Evolutionary conservation across 148 eudicot species (phyloP).

Genomic region (Chenopodium suecicum): DNA sequence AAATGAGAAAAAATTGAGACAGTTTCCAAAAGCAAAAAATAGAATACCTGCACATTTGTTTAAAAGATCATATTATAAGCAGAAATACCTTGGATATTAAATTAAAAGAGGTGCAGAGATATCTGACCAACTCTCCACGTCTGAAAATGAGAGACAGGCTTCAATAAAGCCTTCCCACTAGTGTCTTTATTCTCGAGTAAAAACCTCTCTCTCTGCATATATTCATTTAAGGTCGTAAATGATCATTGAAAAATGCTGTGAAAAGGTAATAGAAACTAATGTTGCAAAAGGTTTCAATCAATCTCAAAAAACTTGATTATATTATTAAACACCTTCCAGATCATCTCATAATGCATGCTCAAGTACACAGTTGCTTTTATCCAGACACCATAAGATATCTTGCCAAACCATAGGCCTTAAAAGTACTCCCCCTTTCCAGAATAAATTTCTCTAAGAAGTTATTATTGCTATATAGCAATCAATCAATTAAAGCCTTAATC

Average conservation of each 20-base stretch:
- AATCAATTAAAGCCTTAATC: too few species aligned
- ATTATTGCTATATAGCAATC: too few species aligned
- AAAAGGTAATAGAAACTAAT: background rate
- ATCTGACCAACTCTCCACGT: slow-evolving; percentile 91
- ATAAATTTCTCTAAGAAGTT: background rate
- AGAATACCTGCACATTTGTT: slow-evolving; percentile 62
- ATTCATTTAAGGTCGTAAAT: slow-evolving; percentile 14
- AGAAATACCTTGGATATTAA: slow-evolving; percentile 2
- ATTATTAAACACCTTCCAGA: background rate
- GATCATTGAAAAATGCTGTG: background rate
- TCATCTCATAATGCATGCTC: background rate
- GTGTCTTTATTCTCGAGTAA: slow-evolving; percentile 51
- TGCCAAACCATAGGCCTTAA: background rate
- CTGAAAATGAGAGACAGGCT: slow-evolving; percentile 85
- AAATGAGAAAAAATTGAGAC: slow-evolving; percentile 89
- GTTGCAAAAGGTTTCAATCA: background rate
- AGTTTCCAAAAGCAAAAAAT: slow-evolving; percentile 88
- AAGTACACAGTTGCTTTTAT: background rate
- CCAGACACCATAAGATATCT: background rate
- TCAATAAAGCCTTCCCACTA: slow-evolving; percentile 60
- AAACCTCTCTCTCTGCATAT: slow-evolving; percentile 73
- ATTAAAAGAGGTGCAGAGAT: slow-evolving; percentile 20
- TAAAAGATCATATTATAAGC: slow-evolving; percentile 17
- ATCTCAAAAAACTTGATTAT: slow-evolving; percentile 7
- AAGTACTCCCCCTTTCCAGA: background rate